Conservation (phyloP, 1,139 yeast genomes). For the Blastobotrys persicus region DNA sequence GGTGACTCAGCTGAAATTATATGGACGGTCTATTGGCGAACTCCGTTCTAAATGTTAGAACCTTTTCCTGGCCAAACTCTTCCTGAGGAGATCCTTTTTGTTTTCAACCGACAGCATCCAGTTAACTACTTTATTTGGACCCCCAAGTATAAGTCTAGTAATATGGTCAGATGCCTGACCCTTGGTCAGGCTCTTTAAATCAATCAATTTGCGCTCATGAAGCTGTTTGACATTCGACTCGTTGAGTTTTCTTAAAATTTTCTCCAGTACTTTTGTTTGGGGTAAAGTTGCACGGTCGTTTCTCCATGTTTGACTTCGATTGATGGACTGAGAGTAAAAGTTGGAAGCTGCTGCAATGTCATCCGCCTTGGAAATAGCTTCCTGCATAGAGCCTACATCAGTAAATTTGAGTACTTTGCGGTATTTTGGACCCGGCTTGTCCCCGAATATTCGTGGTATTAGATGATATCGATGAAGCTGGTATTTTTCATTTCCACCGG, state of each 20-base stretch:
- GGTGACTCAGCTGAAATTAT: too few relatives aligned
- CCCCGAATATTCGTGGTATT: constrained; percentile 10
- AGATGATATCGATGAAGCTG: constrained; percentile 17
- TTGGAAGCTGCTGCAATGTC: not conserved
- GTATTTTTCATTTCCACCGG: not conserved
- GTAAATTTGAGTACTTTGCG: constrained; percentile 16
- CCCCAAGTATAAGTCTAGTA: constrained; percentile 3
- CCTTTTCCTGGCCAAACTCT: not conserved
- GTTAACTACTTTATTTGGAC: constrained; percentile 3
- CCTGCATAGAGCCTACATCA: constrained; percentile 15
- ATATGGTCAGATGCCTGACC: constrained; percentile 19
- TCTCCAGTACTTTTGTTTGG: constrained; percentile 18
- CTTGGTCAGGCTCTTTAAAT: constrained; percentile 13
- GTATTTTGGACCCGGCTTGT: constrained; percentile 6
- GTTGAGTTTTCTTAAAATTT: not conserved
- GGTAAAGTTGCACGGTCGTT: constrained; percentile 20
- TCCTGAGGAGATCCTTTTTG: constrained; percentile 2
- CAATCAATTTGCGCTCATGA: constrained; percentile 10
- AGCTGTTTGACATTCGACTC: constrained; percentile 7
- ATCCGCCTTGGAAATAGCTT: constrained; percentile 8
- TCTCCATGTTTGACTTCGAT: constrained; percentile 28
- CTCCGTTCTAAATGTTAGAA: not conserved
- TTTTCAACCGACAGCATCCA: constrained; percentile 1
- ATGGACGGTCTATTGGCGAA: too few relatives aligned
- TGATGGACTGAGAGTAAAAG: constrained; percentile 11